phyloP scores from a whole-genome alignment of 78 protist species.

The Goniomonas avonlea region DNA sequence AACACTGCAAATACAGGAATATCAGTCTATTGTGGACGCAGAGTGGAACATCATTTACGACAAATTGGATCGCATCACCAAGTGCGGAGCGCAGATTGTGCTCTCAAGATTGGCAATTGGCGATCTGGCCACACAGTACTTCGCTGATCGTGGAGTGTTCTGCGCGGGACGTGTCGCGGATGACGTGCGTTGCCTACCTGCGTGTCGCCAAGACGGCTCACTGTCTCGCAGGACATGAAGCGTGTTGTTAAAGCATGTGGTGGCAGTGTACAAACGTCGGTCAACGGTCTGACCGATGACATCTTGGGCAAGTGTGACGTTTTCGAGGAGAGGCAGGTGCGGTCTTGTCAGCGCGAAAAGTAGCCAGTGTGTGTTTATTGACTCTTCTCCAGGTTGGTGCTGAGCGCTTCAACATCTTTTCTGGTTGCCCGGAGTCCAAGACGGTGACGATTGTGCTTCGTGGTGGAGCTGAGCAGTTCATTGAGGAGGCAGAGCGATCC shows the following conservation, averaged over 20 bases:
- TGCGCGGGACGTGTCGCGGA: slow-evolving; percentile 99
- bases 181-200: slow-evolving; percentile 83
- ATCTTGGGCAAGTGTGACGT: slow-evolving; percentile 71
- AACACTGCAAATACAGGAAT: no score
- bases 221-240: background rate
- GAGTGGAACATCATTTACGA: slow-evolving; percentile 96
- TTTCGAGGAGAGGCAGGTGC: slow-evolving; percentile 96
- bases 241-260: slow-evolving; percentile 43
- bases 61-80: slow-evolving; percentile 87
- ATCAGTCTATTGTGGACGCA: slow-evolving; percentile 81
- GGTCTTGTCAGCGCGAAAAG: slow-evolving; percentile 4
- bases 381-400: no score
- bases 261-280: slow-evolving; percentile 79
- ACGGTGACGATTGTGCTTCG: slow-evolving; percentile 93
- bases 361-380: background rate
- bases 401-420: slow-evolving; percentile 90
- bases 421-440: slow-evolving; percentile 72
- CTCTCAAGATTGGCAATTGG: slow-evolving; percentile 97
- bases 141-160: slow-evolving; percentile 96
- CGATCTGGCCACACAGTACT: slow-evolving; percentile 99
- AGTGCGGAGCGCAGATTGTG: slow-evolving; percentile 82
- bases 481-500: slow-evolving; percentile 86
- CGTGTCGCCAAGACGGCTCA: slow-evolving; percentile 80
- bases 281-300: slow-evolving; percentile 52
- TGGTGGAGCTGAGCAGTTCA: slow-evolving; percentile 97